Base-by-base conservation (phyloP, 2,329 filamentous ascomycete genomes). In the Xylariaceae sp. region DNA sequence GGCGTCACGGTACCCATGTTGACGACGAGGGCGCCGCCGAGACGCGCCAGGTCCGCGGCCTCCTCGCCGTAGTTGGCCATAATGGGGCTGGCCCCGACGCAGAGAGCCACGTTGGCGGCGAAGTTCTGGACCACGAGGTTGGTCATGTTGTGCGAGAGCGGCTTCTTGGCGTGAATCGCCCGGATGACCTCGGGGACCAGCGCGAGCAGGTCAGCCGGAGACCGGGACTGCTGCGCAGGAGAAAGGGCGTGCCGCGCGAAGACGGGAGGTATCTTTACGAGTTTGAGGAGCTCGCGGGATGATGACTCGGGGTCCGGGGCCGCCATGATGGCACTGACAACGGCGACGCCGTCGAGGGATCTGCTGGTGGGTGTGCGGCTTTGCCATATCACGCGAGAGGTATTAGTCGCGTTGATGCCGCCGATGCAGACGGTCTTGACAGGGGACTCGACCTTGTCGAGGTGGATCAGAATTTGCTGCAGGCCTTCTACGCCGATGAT, bases 81-180 rank as follows among this genome's bases (percentile, higher is more conserved):
- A 64, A 96, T 96, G 30, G 91, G 91, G 16, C 86, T 93, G 11
- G 87, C 86, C 28, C 91, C 91, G 39, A 94, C 75, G 26, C 85
- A 80, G 13, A 96, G 75, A 30, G 88, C 89, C 3, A 96, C 84
- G 58, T 95, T 96, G 39, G 93, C 91, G 13, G 90, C 87, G 56
- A 97, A 87, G 66, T 96, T 95, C 58, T 95, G 89, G 17, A 96
- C 91, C 0, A 97, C 91, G 39, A 90, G 74, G 62, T 97, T 97
- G 39, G 93, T 97, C 88, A 97, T 97, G 66, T 95, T 96, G 67
- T 97, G 91, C 38, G 85, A 86, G 17, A 97, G 73, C 0, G 90
- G 89, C 42, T 78, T 83, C 33, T 66, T 72, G 2, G 70, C 62
- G 4, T 78, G 78, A 36, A 95, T 76, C 4, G 73, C 71, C 44